Base-by-base conservation (phyloP, 129 eudicot species). In the Erigeron canadensis region DNA sequence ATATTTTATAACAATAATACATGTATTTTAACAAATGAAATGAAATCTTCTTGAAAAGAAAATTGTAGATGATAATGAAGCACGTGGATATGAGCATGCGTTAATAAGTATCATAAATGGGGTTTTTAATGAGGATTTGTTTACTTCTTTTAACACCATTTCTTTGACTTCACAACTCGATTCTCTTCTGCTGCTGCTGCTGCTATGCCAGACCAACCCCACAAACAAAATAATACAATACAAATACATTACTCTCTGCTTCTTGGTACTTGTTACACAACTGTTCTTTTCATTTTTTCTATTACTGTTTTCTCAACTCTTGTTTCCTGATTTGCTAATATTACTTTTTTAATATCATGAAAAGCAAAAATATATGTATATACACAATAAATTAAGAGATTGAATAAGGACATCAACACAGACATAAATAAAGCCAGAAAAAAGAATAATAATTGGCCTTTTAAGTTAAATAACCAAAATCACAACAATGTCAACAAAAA, bases 1-100 rank as follows among this genome's bases (percentile, higher is more conserved):
- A 0, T 7, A 43, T 43, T 10, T 43, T 43, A 9, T 43, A n/a
- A 57, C 9, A 3, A 9, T 43, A n/a, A 57, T 21, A 3, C 10
- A 23, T 2, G 23, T 58, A 22, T 12, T 61, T 34, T 61, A 7
- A 5, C 7, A 2, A 61, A 10, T 28, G 6, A 2, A 61, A 10
- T 28, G 6, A 9, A 22, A 59, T 10, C 40, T 28, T 28, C 5
- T 21, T 2, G 2, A 8, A 57, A 23, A 4, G 9, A 23, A 10
- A 60, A 60, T 11, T 0, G 44, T 57, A 10, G 44, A 10, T 0
- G 12, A n/a, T 47, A 23, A 47, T 15, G 59, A 46, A 19, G 56
- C 44, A 67, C 55, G 40, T 46, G 71, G 58, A 12, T 39, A 39
- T 2, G 40, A 70, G 74, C 74, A 70, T 70, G 74, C 51, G 53